These are phyloP conservation scores for Penicillium verhagenii DNA, from an alignment of 495 filamentous ascomycete genomes.

Conservation along the genomic window DNA sequence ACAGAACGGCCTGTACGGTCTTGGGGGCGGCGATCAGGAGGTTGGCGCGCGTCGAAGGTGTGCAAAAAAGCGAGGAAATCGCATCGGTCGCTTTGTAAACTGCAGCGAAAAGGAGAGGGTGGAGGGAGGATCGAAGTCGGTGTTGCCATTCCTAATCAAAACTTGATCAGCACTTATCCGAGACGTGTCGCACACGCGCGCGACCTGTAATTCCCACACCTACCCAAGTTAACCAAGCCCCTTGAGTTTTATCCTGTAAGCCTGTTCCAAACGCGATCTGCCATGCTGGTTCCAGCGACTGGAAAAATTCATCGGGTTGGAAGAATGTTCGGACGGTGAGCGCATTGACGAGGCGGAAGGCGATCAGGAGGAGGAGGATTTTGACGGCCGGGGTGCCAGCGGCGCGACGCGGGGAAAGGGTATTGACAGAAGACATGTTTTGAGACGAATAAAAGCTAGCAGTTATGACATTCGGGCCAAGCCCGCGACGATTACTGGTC, in stretches of 20 bases:
- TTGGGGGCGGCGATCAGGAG: conserved; percentile 72
- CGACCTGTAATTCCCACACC: conserved; percentile 16
- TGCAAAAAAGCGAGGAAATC: conserved; percentile 48
- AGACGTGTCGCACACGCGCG: not conserved
- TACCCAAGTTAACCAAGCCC: conserved; percentile 97
- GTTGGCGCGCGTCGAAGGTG: conserved; percentile 52
- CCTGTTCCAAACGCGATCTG: conserved; percentile 72
- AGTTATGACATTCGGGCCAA: not conserved
- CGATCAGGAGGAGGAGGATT: conserved; percentile 63
- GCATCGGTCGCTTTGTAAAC: conserved; percentile 63
- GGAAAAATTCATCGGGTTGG: conserved; percentile 97
- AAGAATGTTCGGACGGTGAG: conserved; percentile 86
- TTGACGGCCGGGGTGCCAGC: conserved; percentile 13
- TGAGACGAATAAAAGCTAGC: not conserved
- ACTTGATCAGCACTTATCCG: not conserved
- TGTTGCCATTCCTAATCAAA: conserved; percentile 82
- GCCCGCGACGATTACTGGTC: not conserved
- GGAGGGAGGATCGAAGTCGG: conserved; percentile 84
- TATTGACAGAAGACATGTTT: conserved; percentile 16
- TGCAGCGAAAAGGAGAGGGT: conserved; percentile 78
- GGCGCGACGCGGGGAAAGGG: conserved; percentile 13
- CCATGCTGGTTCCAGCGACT: conserved; percentile 96
- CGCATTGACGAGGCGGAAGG: conserved; percentile 82
- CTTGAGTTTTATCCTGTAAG: conserved; percentile 45
- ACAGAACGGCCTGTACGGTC: conserved; percentile 70